Evolutionary conservation across 1,284 basidiomycete genomes (phyloP), one percentile per base, ranked within the genome.

Genomic region (Takashimella koratensis): DNA sequence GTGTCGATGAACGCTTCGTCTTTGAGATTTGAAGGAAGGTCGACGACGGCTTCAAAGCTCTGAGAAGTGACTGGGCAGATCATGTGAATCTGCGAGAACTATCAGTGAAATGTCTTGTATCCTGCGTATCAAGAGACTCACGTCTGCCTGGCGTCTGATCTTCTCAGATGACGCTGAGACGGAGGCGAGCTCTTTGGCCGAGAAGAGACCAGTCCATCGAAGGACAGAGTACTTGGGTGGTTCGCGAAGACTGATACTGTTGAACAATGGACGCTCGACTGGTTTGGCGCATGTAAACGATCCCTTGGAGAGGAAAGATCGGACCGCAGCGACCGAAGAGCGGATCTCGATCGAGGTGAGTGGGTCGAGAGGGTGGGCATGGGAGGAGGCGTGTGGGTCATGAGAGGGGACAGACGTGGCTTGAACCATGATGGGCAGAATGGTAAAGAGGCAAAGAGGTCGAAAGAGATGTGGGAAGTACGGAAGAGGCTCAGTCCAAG

Each of bases 331-430:
- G 50, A 70, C 71, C 3, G 70, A 63, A n/a, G 51, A 27, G 10
- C 47, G 51, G 60, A 77, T 75, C 68, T 79, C 77, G 4, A 27
- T 53, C 8, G 66, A 52, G 13, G 68, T 66, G 43, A 78, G 68
- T 20, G 77, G 75, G 58, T 79, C 78, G 51, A 78, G 71, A 13
- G 78, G 78, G 63, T 79, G 78, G 19, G 65, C 64, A 43, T 52
- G 30, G 16, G 30, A 8, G 30, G 30, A 36, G 16, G 30, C 16
- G n/a, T n/a, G n/a, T n/a, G n/a, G 78, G 19, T 64, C 64, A 43
- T 52, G 30, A 36, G 30, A 8, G 30, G 30, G 16, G 16, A 16
- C 16, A 36, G 30, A 36, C 8, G 30, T 36, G 8, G 30, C 16
- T 36, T 36, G 30, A 16, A 36, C 30, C 30, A 36, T 36, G 8